A percentile compares a stretch with the other conserved stretches of the same genome.
phyloP scores from a whole-genome alignment of 2,329 filamentous ascomycete genomes.

The Cladosporium sp. region DNA sequence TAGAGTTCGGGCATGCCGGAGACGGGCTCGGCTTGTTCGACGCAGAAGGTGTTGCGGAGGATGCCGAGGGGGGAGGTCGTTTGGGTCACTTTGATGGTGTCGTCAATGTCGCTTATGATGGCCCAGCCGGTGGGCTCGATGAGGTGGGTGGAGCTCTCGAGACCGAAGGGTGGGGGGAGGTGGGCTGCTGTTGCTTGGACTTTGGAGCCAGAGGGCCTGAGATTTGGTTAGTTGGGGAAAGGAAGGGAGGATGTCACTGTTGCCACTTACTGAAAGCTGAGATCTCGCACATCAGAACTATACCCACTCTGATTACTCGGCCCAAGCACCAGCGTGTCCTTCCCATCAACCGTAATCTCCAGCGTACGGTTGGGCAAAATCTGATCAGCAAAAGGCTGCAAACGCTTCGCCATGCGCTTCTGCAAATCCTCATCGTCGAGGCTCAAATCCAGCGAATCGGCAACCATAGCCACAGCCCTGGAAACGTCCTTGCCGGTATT shows the following conservation, averaged over 20 bases:
- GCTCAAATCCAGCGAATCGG: constrained; percentile 61
- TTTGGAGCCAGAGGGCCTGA: constrained; percentile 3
- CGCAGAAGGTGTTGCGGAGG: constrained; percentile 75
- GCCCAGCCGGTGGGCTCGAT: constrained; percentile 76
- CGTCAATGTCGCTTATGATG: constrained; percentile 85
- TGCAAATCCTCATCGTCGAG: constrained; percentile 45
- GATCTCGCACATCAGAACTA: constrained; percentile 25
- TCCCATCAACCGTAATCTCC: constrained; percentile 53
- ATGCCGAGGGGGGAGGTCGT: constrained; percentile 78
- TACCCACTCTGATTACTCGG: constrained; percentile 31
- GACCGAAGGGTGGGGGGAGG: constrained; percentile 34
- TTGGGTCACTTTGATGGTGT: constrained; percentile 88
- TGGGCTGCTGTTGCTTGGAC: constrained; percentile 21
- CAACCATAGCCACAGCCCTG: constrained; percentile 64
- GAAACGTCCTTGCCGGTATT: constrained; percentile 63
- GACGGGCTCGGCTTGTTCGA: constrained; percentile 61
- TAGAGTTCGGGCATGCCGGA: constrained; percentile 84
- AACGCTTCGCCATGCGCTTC: constrained; percentile 61
- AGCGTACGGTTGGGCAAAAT: constrained; percentile 67
- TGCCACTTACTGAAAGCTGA: constrained; percentile 23
- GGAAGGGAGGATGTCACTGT: neutral
- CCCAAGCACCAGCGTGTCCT: constrained; percentile 32
- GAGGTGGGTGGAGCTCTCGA: constrained; percentile 65
- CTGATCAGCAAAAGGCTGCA: constrained; percentile 73
- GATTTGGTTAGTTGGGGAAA: neutral